Conservation (phyloP, 2,329 filamentous ascomycete species). For the Paecilomyces niveus region DNA sequence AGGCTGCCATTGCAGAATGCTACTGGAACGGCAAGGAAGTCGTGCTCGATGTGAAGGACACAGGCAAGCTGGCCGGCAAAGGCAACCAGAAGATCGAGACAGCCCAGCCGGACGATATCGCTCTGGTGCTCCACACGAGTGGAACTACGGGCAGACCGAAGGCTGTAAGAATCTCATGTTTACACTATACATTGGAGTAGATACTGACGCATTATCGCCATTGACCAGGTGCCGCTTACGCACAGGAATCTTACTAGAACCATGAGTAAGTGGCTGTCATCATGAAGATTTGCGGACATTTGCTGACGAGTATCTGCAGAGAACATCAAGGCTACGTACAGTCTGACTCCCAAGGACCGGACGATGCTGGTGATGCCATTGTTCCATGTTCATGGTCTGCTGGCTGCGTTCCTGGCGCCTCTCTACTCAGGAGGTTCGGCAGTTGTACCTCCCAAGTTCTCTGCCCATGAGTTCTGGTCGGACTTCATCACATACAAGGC, state of each 20-base stretch:
- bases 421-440: constrained; percentile 70
- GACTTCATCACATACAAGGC: constrained; percentile 68
- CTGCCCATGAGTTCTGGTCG: constrained; percentile 72
- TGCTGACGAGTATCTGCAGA: constrained; percentile 31
- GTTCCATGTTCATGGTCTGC: constrained; percentile 83
- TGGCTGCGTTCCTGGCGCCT: constrained; percentile 74
- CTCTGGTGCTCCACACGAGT: constrained; percentile 74
- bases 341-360: constrained; percentile 62
- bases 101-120: constrained; percentile 69
- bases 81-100: constrained; percentile 41
- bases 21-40: constrained; percentile 70
- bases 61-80: constrained; percentile 56
- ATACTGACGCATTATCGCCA: constrained; percentile 4
- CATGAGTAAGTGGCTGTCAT: constrained; percentile 53
- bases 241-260: constrained; percentile 75
- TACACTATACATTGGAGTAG: background rate
- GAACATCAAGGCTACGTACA: constrained; percentile 73
- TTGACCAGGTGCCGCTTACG: constrained; percentile 61
- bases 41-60: constrained; percentile 69
- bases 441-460: constrained; percentile 72
- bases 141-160: constrained; percentile 82
- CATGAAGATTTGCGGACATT: background rate
- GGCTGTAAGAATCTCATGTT: constrained; percentile 50
- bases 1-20: constrained; percentile 78
- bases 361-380: constrained; percentile 86